These are phyloP conservation scores for Mucor sp. DNA, from an alignment of 371 early-diverging fungal genomes.

Conservation along the genomic window DNA sequence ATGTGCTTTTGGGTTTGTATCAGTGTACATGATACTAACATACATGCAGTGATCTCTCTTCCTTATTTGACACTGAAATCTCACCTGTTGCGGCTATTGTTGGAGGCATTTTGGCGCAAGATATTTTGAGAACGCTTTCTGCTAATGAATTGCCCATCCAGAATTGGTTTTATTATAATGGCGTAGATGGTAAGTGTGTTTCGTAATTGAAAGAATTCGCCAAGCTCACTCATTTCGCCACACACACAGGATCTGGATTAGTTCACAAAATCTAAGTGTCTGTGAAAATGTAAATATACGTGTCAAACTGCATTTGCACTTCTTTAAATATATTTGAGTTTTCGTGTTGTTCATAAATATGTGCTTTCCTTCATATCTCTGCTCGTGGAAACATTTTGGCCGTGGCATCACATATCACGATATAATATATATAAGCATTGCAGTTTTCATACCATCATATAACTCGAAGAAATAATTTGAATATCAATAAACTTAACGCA, in stretches of 20 bases:
- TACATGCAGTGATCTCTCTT: conserved; percentile 38
- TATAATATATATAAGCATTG: no score
- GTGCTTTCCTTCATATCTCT: no score
- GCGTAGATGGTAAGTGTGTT: conserved; percentile 53
- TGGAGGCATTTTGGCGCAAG: conserved; percentile 90
- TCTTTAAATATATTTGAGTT: no score
- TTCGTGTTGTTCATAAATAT: no score
- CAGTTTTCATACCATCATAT: no score
- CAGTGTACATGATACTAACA: neutral
- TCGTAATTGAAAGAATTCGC: neutral
- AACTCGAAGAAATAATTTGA: no score
- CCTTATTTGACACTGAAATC: conserved; percentile 61
- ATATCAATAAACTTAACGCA: no score
- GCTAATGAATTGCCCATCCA: conserved; percentile 78
- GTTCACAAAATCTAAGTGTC: neutral
- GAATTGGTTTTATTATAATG: conserved; percentile 83
- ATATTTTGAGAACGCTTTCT: conserved; percentile 81
- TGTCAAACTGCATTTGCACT: no score
- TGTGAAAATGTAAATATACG: no score
- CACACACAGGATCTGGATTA: neutral
- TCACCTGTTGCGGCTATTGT: conserved; percentile 81
- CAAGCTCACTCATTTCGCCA: neutral
- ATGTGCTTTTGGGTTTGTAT: neutral
- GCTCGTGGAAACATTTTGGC: no score
- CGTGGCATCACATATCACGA: no score